phyloP scores from a whole-genome alignment of 2,329 filamentous ascomycete species.

The Trichoderma sp. region DNA sequence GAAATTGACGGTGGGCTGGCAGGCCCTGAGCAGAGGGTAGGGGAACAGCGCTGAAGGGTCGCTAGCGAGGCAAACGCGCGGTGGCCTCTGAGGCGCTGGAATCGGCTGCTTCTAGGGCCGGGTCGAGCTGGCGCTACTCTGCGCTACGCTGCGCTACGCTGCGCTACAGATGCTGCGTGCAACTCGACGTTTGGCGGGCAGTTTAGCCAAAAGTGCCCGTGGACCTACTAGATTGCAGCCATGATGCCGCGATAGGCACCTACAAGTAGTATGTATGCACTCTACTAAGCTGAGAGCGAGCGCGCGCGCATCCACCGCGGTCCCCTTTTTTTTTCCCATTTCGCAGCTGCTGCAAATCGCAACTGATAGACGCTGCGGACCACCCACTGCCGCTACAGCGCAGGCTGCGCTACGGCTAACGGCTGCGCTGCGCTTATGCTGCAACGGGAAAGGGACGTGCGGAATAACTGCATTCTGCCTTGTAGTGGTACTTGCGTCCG shows the following conservation, averaged over 20 bases:
- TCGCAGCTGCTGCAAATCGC: background rate
- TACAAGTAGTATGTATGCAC: background rate
- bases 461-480: background rate
- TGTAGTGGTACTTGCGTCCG: background rate
- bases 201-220: background rate
- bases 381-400: background rate
- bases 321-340: background rate
- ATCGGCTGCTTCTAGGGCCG: conserved; percentile 17
- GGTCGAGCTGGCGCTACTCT: conserved; percentile 1
- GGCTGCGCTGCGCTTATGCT: background rate
- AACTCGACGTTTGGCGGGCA: background rate
- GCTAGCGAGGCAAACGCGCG: background rate
- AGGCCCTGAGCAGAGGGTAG: background rate
- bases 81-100: conserved; percentile 8
- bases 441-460: background rate
- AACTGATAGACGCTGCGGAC: background rate
- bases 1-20: conserved; percentile 21
- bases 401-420: background rate
- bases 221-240: background rate
- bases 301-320: background rate
- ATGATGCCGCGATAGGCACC: background rate
- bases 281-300: background rate
- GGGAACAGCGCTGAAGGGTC: background rate
- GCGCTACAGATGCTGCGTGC: background rate
- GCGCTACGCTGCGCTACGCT: background rate